These are phyloP conservation scores for Phytomonas francai DNA, from an alignment of 208 protist genomes.

Conservation along the genomic window DNA sequence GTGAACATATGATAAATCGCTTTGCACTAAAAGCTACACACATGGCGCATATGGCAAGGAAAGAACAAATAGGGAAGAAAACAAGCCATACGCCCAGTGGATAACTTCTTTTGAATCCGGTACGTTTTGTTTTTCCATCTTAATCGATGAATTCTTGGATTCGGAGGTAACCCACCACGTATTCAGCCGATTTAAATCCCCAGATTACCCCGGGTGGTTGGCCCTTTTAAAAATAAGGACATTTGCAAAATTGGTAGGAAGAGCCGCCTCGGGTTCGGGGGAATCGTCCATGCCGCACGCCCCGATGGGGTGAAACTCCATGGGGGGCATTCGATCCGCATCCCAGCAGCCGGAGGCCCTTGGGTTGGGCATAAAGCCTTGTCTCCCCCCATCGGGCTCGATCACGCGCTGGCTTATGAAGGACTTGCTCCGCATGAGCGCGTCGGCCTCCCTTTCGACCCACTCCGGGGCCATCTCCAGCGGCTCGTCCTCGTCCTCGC, in stretches of 20 bases:
- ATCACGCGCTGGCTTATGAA: slow-evolving; percentile 11
- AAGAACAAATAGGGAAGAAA: slow-evolving; percentile 10
- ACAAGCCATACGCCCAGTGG: neutral
- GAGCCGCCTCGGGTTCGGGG: neutral
- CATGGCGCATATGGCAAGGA: slow-evolving; percentile 1
- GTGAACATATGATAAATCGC: neutral
- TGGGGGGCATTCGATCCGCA: neutral
- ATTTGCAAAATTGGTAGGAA: neutral
- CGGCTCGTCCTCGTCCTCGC: slow-evolving; percentile 44
- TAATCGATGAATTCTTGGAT: neutral
- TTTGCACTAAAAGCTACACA: neutral
- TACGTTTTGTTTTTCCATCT: neutral
- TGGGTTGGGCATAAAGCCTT: no score
- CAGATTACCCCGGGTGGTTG: neutral
- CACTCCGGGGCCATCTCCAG: slow-evolving; percentile 40
- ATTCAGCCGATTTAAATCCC: neutral
- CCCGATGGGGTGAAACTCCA: no score
- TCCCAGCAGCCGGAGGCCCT: neutral
- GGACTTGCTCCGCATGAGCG: slow-evolving; percentile 17
- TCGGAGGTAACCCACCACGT: neutral
- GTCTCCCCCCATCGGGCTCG: neutral
- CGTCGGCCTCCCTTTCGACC: slow-evolving; percentile 20
- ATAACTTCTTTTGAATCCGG: neutral
- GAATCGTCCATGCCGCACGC: neutral
- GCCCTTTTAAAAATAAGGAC: neutral